Percentiles rank a stretch among this genome's conserved stretches.
Evolutionary conservation across 1,284 basidiomycete genomes (phyloP).

Genomic region (Fomitiporia mediterranea): DNA sequence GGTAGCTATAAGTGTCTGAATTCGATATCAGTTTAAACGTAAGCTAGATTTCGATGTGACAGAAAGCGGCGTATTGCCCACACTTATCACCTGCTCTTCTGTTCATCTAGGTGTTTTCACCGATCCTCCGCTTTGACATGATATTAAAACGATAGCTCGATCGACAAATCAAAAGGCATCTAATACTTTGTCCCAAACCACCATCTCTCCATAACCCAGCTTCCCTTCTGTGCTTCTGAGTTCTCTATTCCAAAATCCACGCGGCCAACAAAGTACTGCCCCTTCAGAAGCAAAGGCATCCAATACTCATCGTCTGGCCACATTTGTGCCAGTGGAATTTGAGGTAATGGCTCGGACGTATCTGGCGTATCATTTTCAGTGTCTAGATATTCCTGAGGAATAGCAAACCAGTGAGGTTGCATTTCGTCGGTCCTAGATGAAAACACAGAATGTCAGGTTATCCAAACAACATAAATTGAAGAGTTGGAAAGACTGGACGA

Average conservation of each 20-base stretch:
- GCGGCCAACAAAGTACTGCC: conserved; percentile 33
- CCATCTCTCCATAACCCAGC: conserved; percentile 20
- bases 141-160: no score
- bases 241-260: conserved; percentile 29
- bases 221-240: conserved; percentile 19
- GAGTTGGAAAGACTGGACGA: no score
- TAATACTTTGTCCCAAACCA: conserved; percentile 17
- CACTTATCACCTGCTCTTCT: no score
- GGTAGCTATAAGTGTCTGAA: no score
- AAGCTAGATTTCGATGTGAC: no score
- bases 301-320: conserved; percentile 39
- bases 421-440: conserved; percentile 37
- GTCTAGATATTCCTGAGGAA: conserved; percentile 24
- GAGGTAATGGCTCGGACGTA: conserved; percentile 20
- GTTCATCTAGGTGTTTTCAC: no score
- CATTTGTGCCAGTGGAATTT: conserved; percentile 36
- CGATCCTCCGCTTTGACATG: no score
- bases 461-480: neutral
- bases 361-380: conserved; percentile 10
- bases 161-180: no score
- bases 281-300: conserved; percentile 31
- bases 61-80: no score
- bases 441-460: neutral
- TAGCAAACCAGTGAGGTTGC: conserved; percentile 37
- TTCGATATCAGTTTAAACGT: no score